Evolutionary conservation across 805 yeast species (phyloP), one percentile per base, ranked within the genome.

Genomic region (Candida sithepensis): DNA sequence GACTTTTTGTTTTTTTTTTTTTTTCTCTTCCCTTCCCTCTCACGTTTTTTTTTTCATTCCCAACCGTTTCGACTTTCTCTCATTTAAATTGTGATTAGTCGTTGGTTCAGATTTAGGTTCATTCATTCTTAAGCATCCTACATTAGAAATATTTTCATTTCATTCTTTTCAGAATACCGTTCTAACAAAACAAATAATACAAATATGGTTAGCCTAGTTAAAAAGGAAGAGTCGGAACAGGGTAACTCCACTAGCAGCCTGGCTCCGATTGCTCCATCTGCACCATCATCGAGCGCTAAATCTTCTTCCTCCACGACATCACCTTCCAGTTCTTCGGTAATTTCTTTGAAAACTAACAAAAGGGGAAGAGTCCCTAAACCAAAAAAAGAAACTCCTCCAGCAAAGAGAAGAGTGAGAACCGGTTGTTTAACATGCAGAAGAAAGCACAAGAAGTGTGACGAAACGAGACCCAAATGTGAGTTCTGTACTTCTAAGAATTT

Each of bases 361-460:
- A 45, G 54, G 22, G 55, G 53, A 2, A 45, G 58, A 39, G 33
- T n/a, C 40, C 56, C 52, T 44, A 56, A 41, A 51, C 57, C 55
- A 3, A 60, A 57, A 26, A 59, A 56, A 43, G 58, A 54, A 44
- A 62, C 68, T 5, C 67, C 68, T 46, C 57, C 62, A 7, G 65
- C 65, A 19, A 68, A 68, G 42, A 63, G 68, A 52, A 58, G 73
- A 39, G 75, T 66, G 4, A 55, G 69, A 47, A 68, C 70, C 4
- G 84, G 81, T 52, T 76, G 81, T 57, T 63, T 74, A 39, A 76
- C 80, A 9, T 76, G 81, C 54, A 68, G 81, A 33, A 75, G 75
- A 45, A 67, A 78, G 44, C 81, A 76, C 57, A 72, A 75, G 65
- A 76, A 76, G 53, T 76, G 84, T 60, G 83, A 78, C 59, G 84